Evolutionary conservation across 164 flowering plant species (phyloP).

Genomic region (Nymphaea colorata): DNA sequence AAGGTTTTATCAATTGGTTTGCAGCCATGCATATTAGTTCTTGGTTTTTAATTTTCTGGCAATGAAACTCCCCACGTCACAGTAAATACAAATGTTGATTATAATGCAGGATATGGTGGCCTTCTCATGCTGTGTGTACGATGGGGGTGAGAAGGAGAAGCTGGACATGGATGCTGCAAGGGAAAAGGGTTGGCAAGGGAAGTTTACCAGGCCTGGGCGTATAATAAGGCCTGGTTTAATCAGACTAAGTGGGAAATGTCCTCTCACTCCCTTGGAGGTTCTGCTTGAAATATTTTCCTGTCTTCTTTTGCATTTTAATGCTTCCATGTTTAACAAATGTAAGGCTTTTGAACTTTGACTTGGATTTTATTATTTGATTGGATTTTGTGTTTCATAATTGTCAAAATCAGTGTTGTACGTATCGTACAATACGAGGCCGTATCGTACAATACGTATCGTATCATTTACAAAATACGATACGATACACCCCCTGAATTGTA

Average conservation of each 20-base stretch:
- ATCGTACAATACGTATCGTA: too few species aligned
- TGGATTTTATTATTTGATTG: too few species aligned
- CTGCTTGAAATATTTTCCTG: not conserved
- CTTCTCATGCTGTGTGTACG: constrained; percentile 88
- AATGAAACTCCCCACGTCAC: too few species aligned
- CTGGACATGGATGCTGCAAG: constrained; percentile 54
- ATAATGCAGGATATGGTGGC: constrained; percentile 89
- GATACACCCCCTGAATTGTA: too few species aligned
- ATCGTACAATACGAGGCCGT: too few species aligned
- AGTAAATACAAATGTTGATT: not conserved
- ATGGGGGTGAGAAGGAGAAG: constrained; percentile 63
- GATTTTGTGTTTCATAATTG: too few species aligned
- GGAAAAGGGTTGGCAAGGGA: constrained; percentile 70
- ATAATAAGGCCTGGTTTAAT: constrained; percentile 46
- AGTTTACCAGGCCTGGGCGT: constrained; percentile 47
- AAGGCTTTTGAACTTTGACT: too few species aligned
- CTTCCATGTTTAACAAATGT: too few species aligned
- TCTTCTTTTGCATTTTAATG: not conserved
- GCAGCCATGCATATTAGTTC: not conserved
- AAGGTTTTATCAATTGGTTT: constrained; percentile 37
- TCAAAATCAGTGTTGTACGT: too few species aligned
- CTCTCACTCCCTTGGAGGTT: constrained; percentile 89
- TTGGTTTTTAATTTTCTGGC: too few species aligned
- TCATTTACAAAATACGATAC: too few species aligned
- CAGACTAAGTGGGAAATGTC: constrained; percentile 76